These are phyloP conservation scores for Nematodospora valgi DNA, from an alignment of 805 yeast genomes.

Conservation along the genomic window DNA sequence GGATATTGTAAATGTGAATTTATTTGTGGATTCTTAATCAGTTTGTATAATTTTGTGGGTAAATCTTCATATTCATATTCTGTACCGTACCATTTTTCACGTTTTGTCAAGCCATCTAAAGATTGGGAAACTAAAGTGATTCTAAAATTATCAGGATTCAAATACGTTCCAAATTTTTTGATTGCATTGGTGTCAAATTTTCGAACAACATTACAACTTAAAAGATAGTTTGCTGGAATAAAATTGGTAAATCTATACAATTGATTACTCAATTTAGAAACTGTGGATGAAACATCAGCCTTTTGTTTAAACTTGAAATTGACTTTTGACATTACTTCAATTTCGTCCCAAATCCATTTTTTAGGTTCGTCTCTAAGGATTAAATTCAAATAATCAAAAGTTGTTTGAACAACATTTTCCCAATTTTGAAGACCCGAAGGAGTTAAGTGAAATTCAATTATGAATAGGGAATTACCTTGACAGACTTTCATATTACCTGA, in stretches of 20 bases:
- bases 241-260: conserved; percentile 47
- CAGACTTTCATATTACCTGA: conserved; percentile 70
- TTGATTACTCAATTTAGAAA: conserved; percentile 58
- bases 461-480: conserved; percentile 63
- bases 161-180: conserved; percentile 41
- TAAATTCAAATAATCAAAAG: conserved; percentile 74
- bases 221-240: conserved; percentile 63
- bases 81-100: conserved; percentile 91
- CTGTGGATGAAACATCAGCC: conserved; percentile 66
- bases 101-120: conserved; percentile 41
- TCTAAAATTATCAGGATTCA: conserved; percentile 61
- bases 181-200: conserved; percentile 58
- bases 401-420: conserved; percentile 52
- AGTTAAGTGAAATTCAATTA: conserved; percentile 74
- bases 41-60: conserved; percentile 31
- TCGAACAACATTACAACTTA: conserved; percentile 55
- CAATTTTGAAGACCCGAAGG: conserved; percentile 64
- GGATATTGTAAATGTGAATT: conserved; percentile 56
- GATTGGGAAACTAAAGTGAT: conserved; percentile 51
- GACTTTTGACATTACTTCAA: conserved; percentile 62
- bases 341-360: conserved; percentile 77
- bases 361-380: conserved; percentile 57
- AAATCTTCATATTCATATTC: conserved; percentile 56
- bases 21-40: conserved; percentile 19
- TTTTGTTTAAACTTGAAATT: conserved; percentile 82